phyloP scores from a whole-genome alignment of 2,329 filamentous ascomycete species.

The Coniochaeta sp. region DNA sequence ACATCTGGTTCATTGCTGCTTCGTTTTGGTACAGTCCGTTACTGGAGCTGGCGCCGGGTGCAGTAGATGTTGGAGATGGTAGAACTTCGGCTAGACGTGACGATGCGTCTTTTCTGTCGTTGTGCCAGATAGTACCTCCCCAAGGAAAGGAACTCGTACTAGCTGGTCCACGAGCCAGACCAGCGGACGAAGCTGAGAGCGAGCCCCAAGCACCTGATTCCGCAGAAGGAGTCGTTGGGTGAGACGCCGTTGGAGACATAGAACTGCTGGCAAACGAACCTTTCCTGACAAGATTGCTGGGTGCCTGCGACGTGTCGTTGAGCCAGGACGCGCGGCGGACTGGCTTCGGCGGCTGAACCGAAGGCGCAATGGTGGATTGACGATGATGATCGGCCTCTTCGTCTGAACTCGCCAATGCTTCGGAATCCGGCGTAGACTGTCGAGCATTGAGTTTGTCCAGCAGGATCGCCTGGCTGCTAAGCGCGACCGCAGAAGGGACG shows the following conservation, averaged over 20 bases:
- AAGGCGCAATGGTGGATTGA: slow-evolving; percentile 40
- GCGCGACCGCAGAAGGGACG: slow-evolving; percentile 34
- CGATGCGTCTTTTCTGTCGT: slow-evolving; percentile 69
- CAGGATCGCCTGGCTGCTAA: slow-evolving; percentile 56
- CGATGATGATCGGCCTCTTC: slow-evolving; percentile 71
- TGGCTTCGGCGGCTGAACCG: slow-evolving; percentile 48
- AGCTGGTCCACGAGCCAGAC: slow-evolving; percentile 39
- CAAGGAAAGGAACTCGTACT: slow-evolving; percentile 53
- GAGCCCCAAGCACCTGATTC: slow-evolving; percentile 54
- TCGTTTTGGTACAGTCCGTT: slow-evolving; percentile 44
- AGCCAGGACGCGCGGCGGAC: slow-evolving; percentile 75
- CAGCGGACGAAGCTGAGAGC: slow-evolving; percentile 38
- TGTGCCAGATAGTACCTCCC: slow-evolving; percentile 79
- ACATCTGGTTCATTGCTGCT: slow-evolving; percentile 35
- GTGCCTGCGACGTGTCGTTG: slow-evolving; percentile 65
- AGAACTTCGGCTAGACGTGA: slow-evolving; percentile 67
- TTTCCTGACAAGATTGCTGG: slow-evolving; percentile 56
- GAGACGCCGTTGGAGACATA: slow-evolving; percentile 72
- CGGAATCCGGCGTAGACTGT: slow-evolving; percentile 86
- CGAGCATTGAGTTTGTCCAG: slow-evolving; percentile 67
- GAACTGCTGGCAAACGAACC: slow-evolving; percentile 68
- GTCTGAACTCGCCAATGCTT: slow-evolving; percentile 88
- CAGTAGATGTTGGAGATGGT: slow-evolving; percentile 63
- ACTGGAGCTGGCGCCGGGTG: slow-evolving; percentile 33
- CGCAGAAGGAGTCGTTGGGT: slow-evolving; percentile 69